These are phyloP conservation scores for Trifolium repens DNA, from an alignment of 306 rosid species.

Conservation along the genomic window DNA sequence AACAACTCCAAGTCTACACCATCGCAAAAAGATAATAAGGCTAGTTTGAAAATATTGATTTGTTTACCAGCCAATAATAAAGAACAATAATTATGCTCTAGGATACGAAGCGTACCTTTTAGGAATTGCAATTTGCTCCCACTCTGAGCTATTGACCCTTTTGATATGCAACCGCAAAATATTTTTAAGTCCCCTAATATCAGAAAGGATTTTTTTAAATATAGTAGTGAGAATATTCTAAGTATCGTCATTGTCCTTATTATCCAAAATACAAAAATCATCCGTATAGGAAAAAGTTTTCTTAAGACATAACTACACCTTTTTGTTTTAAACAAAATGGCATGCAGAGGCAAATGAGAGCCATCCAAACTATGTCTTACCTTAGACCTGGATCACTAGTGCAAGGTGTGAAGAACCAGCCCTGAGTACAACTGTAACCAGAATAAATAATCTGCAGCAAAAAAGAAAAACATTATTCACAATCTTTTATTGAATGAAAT, in stretches of 20 bases:
- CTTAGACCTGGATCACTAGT: constrained; percentile 86
- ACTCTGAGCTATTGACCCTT: constrained; percentile 78
- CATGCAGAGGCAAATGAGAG: background rate
- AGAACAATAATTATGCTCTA: constrained; percentile 18
- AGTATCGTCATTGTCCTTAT: constrained; percentile 23
- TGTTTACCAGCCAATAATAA: constrained; percentile 26
- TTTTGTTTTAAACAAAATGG: background rate
- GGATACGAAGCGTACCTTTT: constrained; percentile 57
- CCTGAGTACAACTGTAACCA: constrained; percentile 91
- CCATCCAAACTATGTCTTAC: constrained; percentile 46
- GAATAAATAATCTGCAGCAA: constrained; percentile 76
- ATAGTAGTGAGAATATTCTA: constrained; percentile 12
- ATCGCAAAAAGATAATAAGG: constrained; percentile 26
- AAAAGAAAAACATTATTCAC: background rate
- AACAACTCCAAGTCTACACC: background rate
- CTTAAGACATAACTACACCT: background rate
- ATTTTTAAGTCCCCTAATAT: constrained; percentile 83
- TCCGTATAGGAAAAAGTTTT: constrained; percentile 8
- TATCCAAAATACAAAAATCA: constrained; percentile 3
- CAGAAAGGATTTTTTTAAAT: constrained; percentile 41
- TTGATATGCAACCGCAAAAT: constrained; percentile 86
- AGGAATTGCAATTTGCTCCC: constrained; percentile 88
- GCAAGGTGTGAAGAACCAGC: constrained; percentile 98
- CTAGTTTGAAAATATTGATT: constrained; percentile 30
- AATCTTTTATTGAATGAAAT: constrained; percentile 21